These are phyloP conservation scores for Sporothrix brasiliensis DNA, from an alignment of 2,329 filamentous ascomycete species.

Conservation along the genomic window DNA sequence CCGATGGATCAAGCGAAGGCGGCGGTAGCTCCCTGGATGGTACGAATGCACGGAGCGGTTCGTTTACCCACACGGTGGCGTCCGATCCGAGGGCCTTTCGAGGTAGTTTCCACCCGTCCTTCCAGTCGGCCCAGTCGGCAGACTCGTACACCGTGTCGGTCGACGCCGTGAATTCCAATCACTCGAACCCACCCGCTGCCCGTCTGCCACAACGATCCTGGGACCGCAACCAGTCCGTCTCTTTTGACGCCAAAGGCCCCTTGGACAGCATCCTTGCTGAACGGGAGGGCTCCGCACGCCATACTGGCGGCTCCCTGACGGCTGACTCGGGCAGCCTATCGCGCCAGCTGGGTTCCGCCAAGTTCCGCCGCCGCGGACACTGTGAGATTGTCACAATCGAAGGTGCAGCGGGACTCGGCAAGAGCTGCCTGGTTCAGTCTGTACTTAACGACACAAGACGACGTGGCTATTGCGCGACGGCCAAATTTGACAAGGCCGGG, in stretches of 20 bases:
- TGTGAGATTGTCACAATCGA: conserved; percentile 66
- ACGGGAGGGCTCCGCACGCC: conserved; percentile 46
- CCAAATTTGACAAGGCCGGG: conserved; percentile 66
- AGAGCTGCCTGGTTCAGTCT: conserved; percentile 66
- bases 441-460: conserved; percentile 63
- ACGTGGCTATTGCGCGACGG: conserved; percentile 66
- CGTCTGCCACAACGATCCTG: conserved; percentile 50
- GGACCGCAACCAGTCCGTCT: conserved; percentile 58
- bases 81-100: conserved; percentile 49
- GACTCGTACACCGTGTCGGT: conserved; percentile 53
- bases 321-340: conserved; percentile 57
- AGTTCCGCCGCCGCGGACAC: conserved; percentile 63
- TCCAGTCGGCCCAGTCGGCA: conserved; percentile 44
- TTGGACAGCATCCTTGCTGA: conserved; percentile 52
- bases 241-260: conserved; percentile 53
- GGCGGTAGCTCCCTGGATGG: conserved; percentile 59
- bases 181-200: conserved; percentile 45
- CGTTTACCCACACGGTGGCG: conserved; percentile 51
- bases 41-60: conserved; percentile 53
- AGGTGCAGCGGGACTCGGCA: conserved; percentile 65
- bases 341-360: conserved; percentile 58
- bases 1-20: conserved; percentile 62
- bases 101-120: conserved; percentile 48
- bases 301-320: conserved; percentile 42
- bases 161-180: conserved; percentile 54